These are phyloP conservation scores for Fusarium luffae DNA, from an alignment of 2,329 filamentous ascomycete genomes.

Conservation along the genomic window DNA sequence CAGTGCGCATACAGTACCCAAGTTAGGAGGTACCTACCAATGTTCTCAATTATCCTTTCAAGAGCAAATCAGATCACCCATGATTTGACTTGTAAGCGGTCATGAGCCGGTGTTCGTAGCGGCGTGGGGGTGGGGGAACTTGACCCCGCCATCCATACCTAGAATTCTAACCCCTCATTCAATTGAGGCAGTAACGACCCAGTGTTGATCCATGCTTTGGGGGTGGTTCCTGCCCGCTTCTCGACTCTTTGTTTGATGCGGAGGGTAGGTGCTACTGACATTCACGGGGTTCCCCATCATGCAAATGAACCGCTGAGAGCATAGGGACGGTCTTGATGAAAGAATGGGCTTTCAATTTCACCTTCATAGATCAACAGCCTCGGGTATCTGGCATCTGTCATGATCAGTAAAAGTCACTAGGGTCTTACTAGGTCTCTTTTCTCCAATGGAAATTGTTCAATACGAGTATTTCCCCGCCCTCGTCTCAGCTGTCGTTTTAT, in stretches of 20 bases:
- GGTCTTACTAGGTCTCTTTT: neutral
- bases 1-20: neutral
- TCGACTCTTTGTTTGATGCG: neutral
- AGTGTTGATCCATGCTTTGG: slow-evolving; percentile 26
- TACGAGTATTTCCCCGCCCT: slow-evolving; percentile 24
- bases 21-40: neutral
- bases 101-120: slow-evolving; percentile 19
- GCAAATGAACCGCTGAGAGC: neutral
- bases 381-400: slow-evolving; percentile 4
- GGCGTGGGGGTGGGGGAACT: slow-evolving; percentile 30
- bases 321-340: neutral
- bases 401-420: slow-evolving; percentile 2
- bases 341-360: neutral
- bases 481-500: neutral
- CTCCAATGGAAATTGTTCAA: slow-evolving; percentile 9
- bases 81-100: slow-evolving; percentile 13
- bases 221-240: slow-evolving; percentile 16
- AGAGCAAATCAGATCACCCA: slow-evolving; percentile 3
- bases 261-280: neutral
- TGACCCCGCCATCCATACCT: slow-evolving; percentile 7
- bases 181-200: neutral
- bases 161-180: slow-evolving; percentile 18
- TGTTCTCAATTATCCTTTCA: too few species aligned
- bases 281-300: neutral
- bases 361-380: neutral